Percentiles rank a stretch among this genome's conserved stretches.
phyloP scores from a whole-genome alignment of 495 filamentous ascomycete species.

The Recurvomyces mirabilis region DNA sequence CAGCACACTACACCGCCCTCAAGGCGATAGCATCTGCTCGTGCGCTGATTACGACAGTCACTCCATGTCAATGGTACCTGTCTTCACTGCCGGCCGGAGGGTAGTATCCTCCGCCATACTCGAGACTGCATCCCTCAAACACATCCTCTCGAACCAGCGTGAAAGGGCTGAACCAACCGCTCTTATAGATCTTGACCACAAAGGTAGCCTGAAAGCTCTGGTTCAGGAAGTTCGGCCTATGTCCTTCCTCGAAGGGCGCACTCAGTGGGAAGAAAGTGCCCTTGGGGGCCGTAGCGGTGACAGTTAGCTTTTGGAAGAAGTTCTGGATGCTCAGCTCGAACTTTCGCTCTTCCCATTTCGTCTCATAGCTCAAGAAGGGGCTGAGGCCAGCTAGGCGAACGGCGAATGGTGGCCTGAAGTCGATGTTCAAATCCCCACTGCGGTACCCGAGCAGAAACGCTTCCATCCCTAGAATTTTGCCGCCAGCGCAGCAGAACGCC shows the following conservation, averaged over 20 bases:
- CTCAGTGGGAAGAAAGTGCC: constrained; percentile 32
- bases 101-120: constrained; percentile 38
- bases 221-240: constrained; percentile 30
- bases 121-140: constrained; percentile 33
- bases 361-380: constrained; percentile 28
- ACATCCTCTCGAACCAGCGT: constrained; percentile 23
- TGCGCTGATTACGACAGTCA: too few species aligned
- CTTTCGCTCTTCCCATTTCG: constrained; percentile 26
- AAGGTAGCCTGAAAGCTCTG: constrained; percentile 36
- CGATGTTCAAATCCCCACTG: constrained; percentile 21
- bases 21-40: too few species aligned
- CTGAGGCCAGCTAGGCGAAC: constrained; percentile 19
- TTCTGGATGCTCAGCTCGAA: constrained; percentile 25
- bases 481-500: constrained; percentile 33
- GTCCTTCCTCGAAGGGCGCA: constrained; percentile 33
- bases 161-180: constrained; percentile 29
- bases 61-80: constrained; percentile 13
- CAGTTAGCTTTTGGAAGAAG: constrained; percentile 26
- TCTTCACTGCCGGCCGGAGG: constrained; percentile 20
- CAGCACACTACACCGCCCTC: too few species aligned
- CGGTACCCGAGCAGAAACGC: constrained; percentile 37
- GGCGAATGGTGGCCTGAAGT: constrained; percentile 30
- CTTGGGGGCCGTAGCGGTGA: constrained; percentile 29
- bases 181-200: constrained; percentile 29
- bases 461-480: constrained; percentile 34